Evolutionary conservation across 768 basidiomycete species (phyloP).

Genomic region (Russula griseocarnosa): DNA sequence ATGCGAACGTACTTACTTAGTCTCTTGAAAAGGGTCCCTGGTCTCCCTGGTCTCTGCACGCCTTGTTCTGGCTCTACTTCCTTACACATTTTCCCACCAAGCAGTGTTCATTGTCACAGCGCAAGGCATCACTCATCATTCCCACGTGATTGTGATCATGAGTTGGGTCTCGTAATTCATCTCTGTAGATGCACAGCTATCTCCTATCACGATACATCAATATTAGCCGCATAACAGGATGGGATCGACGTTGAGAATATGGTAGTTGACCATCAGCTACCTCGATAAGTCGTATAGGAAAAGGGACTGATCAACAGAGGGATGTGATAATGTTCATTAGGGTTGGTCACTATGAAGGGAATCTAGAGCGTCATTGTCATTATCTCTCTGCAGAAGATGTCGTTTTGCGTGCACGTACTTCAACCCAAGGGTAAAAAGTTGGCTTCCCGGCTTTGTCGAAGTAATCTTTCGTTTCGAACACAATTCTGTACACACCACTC

Average conservation of each 20-base stretch:
- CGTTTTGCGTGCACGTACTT: constrained; percentile 47
- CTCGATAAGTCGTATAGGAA: constrained; percentile 88
- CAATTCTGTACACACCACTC: constrained; percentile 66
- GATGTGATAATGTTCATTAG: constrained; percentile 84
- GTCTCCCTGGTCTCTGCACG: neutral
- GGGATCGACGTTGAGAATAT: neutral
- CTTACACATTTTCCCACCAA: neutral
- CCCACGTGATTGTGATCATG: constrained; percentile 6
- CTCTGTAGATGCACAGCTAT: constrained; percentile 22
- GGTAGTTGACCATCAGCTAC: constrained; percentile 49
- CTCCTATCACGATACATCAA: constrained; percentile 17
- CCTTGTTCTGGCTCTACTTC: neutral
- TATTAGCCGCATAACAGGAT: constrained; percentile 18
- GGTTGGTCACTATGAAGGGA: constrained; percentile 65
- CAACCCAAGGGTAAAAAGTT: constrained; percentile 89
- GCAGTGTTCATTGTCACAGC: neutral
- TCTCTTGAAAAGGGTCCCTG: constrained; percentile 20
- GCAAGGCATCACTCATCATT: constrained; percentile 3
- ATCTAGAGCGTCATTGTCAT: constrained; percentile 43
- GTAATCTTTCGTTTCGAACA: constrained; percentile 80
- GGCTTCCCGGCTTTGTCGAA: constrained; percentile 59
- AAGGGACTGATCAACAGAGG: constrained; percentile 90
- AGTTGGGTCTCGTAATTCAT: constrained; percentile 12
- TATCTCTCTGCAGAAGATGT: neutral
- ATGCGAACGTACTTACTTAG: constrained; percentile 65